Percentiles rank a stretch among this genome's conserved stretches.
These are phyloP conservation scores for Ceratocystis alfenasii DNA, from an alignment of 2,329 filamentous ascomycete genomes.

Conservation along the genomic window DNA sequence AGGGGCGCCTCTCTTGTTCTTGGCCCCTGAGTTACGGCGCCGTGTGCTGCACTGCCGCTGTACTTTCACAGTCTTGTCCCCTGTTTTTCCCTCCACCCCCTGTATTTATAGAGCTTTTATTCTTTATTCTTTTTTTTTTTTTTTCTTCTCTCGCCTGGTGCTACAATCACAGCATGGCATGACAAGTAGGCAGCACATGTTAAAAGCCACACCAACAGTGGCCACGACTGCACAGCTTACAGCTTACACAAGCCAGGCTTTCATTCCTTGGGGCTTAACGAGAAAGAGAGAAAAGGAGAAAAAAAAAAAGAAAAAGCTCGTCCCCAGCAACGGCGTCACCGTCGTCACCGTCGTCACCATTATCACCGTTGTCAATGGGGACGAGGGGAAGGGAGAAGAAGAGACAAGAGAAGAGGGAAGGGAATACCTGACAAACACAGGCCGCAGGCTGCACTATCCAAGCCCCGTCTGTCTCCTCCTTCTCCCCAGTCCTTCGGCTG, in stretches of 20 bases:
- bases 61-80: no score
- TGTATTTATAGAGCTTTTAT: no score
- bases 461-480: background rate
- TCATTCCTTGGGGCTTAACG: background rate
- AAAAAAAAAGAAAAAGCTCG: background rate
- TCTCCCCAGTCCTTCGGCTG: background rate
- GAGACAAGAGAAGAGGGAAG: background rate
- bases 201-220: background rate
- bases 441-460: background rate
- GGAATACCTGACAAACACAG: background rate
- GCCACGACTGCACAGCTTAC: background rate
- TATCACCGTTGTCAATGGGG: background rate
- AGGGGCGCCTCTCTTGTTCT: no score
- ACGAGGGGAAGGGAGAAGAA: background rate
- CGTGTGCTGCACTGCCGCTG: no score
- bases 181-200: no score
- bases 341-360: background rate
- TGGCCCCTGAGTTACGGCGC: no score
- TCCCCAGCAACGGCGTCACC: constrained; percentile 3
- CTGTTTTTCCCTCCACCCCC: no score
- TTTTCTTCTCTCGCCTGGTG: no score
- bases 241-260: background rate
- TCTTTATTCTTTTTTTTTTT: no score
- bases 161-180: no score
- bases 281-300: background rate